Conservation (phyloP, 1,284 basidiomycete species). For the Cutaneotrichosporon curvatum region DNA sequence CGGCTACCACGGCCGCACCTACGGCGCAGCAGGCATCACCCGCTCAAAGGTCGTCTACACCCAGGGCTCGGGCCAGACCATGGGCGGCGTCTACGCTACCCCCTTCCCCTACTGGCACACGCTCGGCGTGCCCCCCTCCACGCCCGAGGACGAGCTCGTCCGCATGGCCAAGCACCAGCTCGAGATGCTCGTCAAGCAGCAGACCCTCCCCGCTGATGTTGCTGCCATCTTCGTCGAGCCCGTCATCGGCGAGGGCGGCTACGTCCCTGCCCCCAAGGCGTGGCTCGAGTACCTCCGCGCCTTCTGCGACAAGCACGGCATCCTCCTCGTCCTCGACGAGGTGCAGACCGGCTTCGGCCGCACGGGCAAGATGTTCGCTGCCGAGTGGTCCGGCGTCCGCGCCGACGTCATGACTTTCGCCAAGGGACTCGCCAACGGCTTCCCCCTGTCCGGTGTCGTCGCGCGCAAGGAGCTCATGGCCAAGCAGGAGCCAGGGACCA, state of each 20-base stretch:
- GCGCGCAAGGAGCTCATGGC: slow-evolving; percentile 76
- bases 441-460: slow-evolving; percentile 82
- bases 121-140: slow-evolving; percentile 58
- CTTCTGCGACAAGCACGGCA: slow-evolving; percentile 79
- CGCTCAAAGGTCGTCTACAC: slow-evolving; percentile 84
- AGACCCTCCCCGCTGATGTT: slow-evolving; percentile 75
- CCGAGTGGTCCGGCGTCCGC: slow-evolving; percentile 60
- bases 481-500: slow-evolving; percentile 66
- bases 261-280: slow-evolving; percentile 75
- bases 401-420: slow-evolving; percentile 87
- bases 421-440: slow-evolving; percentile 59
- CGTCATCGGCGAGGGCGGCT: slow-evolving; percentile 85
- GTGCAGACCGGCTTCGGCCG: slow-evolving; percentile 86
- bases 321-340: slow-evolving; percentile 73
- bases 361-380: slow-evolving; percentile 77
- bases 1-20: slow-evolving; percentile 78
- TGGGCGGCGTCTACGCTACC: slow-evolving; percentile 64
- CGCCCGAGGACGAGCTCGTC: slow-evolving; percentile 61
- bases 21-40: slow-evolving; percentile 71
- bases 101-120: slow-evolving; percentile 95
- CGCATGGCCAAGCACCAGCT: slow-evolving; percentile 70
- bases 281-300: slow-evolving; percentile 73
- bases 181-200: slow-evolving; percentile 73
- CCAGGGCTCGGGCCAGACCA: slow-evolving; percentile 38
- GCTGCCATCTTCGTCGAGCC: slow-evolving; percentile 90